Percentiles rank a stretch among this genome's conserved stretches.
phyloP scores from a whole-genome alignment of 164 flowering plant genomes.

The Nelumbo lutea region DNA sequence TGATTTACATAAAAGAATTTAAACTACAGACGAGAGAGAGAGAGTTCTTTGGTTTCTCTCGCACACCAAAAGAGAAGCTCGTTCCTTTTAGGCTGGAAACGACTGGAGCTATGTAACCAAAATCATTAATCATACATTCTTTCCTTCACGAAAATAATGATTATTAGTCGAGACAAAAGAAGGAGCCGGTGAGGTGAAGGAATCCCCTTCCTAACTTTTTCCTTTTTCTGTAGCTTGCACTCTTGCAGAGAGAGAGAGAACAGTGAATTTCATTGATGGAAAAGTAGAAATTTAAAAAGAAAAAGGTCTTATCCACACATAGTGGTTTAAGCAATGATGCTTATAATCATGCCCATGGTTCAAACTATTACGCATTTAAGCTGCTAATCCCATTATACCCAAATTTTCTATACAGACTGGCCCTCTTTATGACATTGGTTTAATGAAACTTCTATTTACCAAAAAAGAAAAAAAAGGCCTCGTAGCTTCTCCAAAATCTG shows the following conservation, averaged over 20 bases:
- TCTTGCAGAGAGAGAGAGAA: not conserved
- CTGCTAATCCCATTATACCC: not conserved
- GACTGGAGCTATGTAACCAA: not conserved
- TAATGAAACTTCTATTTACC: too few relatives aligned
- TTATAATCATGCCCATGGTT: conserved; percentile 18
- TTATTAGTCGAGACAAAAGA: not conserved
- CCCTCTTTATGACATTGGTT: conserved; percentile 1
- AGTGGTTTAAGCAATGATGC: conserved; percentile 28
- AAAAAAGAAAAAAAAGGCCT: not conserved
- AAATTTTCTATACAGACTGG: conserved; percentile 11
- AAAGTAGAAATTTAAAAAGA: conserved; percentile 15
- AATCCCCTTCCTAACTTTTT: not conserved
- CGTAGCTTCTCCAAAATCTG: not conserved
- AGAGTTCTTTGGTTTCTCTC: too few relatives aligned
- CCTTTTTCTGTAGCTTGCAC: not conserved
- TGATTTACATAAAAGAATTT: not conserved
- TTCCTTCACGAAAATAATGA: conserved; percentile 2
- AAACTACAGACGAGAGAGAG: not conserved
- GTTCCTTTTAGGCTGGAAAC: conserved; percentile 3
- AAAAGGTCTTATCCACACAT: conserved; percentile 6
- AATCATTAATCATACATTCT: not conserved
- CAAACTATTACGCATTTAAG: not conserved
- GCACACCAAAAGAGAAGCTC: not conserved
- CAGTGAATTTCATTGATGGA: conserved; percentile 21
- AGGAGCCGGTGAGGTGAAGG: not conserved